Evolutionary conservation across 2,329 filamentous ascomycete genomes (phyloP).

Genomic region (Madurella fahalii): DNA sequence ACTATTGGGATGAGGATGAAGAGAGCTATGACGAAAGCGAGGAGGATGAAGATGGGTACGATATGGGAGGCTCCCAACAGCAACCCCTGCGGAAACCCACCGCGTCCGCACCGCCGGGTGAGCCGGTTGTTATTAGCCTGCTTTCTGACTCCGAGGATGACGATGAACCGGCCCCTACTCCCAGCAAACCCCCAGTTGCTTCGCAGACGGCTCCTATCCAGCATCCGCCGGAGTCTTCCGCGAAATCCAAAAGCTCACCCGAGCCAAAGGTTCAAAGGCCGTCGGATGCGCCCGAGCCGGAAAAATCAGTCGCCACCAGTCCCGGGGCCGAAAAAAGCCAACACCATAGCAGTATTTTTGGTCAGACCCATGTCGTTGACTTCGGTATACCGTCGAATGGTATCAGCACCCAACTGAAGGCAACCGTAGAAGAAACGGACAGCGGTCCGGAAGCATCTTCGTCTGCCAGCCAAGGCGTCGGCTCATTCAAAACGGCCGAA

Average conservation of each 20-base stretch:
- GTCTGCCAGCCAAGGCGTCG: not conserved
- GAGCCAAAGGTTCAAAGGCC: not conserved
- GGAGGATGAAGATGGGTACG: slow-evolving; percentile 29
- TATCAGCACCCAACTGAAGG: not conserved
- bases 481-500: not conserved
- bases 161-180: slow-evolving; percentile 18
- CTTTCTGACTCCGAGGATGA: slow-evolving; percentile 45
- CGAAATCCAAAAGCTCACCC: not conserved
- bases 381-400: slow-evolving; percentile 4
- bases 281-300: not conserved
- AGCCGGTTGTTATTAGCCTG: slow-evolving; percentile 44
- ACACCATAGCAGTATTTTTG: not conserved
- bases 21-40: slow-evolving; percentile 30
- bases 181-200: slow-evolving; percentile 2
- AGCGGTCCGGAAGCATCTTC: not conserved
- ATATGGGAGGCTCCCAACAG: slow-evolving; percentile 18
- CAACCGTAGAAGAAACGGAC: not conserved
- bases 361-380: slow-evolving; percentile 16
- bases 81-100: slow-evolving; percentile 3
- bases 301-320: not conserved
- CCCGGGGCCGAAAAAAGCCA: not conserved
- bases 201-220: slow-evolving; percentile 1
- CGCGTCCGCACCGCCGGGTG: slow-evolving; percentile 23
- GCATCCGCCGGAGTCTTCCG: not conserved
- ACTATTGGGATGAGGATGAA: slow-evolving; percentile 27